Evolutionary conservation across 257 asterid species (phyloP), one percentile per base, ranked within the genome.

Genomic region (Lithospermum erythrorhizon): DNA sequence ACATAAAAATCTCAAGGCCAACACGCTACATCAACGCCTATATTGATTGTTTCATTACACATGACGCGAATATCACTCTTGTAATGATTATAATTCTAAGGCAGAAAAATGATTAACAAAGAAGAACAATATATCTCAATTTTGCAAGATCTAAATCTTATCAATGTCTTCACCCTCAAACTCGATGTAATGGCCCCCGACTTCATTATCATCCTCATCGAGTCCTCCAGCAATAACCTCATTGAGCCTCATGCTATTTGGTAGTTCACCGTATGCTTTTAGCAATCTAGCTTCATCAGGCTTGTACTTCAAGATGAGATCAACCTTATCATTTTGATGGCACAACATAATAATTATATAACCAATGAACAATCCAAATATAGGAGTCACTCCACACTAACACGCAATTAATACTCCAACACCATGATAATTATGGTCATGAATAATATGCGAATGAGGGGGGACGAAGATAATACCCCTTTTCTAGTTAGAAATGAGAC

Each of bases 201-300:
- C 79, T 10, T 79, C 83, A 4, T 82, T 95, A 9, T 83, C 95
- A 16, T 90, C 95, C 63, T 83, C 95, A 20, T 87, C 96, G 29
- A 80, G 63, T 4, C 83, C 91, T 21, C 79, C 81, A 22, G 81
- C 83, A 57, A 80, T 76, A 71, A 87, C 89, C 75, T 84, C 97
- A 9, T 81, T 83, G 59, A 90, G 89, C 86, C 95, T 80, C 16
- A 79, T 87, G 83, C 45, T 90, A 71, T 83, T 94, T 1, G 97
- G 97, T 57, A 90, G 72, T 78, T 90, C 97, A n/a, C 96, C 96
- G 5, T 90, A 90, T 1, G 97, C 96, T 78, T 90, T 90, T 83
- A 87, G 61, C 59, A 87, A 74, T 79, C 97, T 81, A 1, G 97
- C 97, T 66, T 90, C 97, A 48, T 90, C 95, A 2, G 94, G 87